Percentiles rank a stretch among this genome's conserved stretches.
phyloP scores from a whole-genome alignment of 2,329 filamentous ascomycete genomes.

The Alternaria gaisen region DNA sequence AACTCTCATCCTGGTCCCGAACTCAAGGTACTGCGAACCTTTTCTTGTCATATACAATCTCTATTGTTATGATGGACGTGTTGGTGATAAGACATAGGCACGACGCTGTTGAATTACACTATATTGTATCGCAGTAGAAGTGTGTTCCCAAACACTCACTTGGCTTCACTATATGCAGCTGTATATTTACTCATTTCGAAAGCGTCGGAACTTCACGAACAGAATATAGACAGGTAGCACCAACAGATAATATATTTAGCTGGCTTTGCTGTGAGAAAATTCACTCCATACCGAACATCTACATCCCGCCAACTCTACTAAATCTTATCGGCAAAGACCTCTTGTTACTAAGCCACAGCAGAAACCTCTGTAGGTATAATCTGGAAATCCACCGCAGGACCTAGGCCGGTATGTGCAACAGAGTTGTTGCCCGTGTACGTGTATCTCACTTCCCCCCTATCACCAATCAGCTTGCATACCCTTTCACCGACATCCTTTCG shows the following conservation, averaged over 20 bases:
- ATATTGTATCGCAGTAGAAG: no score
- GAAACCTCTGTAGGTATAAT: conserved; percentile 21
- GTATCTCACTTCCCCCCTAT: conserved; percentile 6
- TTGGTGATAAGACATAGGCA: no score
- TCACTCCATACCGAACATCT: background rate
- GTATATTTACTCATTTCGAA: no score
- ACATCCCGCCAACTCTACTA: background rate
- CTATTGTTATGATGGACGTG: no score
- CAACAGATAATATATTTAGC: no score
- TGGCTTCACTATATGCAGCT: no score
- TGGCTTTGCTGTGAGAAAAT: no score
- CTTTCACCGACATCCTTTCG: no score
- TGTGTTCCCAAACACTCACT: no score
- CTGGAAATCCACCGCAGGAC: conserved; percentile 2
- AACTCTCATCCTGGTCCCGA: background rate
- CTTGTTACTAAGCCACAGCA: background rate
- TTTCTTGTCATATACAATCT: background rate
- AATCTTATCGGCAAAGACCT: fast-evolving
- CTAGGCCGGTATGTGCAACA: conserved; percentile 1
- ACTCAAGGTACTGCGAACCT: background rate
- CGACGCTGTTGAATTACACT: no score
- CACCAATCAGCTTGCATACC: background rate
- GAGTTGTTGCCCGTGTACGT: conserved; percentile 9
- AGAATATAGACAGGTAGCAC: no score
- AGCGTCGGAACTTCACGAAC: no score